Percentiles rank a stretch among this genome's conserved stretches.
These are phyloP conservation scores for Fusarium veterinarium DNA, from an alignment of 2,329 filamentous ascomycete species.

Conservation along the genomic window DNA sequence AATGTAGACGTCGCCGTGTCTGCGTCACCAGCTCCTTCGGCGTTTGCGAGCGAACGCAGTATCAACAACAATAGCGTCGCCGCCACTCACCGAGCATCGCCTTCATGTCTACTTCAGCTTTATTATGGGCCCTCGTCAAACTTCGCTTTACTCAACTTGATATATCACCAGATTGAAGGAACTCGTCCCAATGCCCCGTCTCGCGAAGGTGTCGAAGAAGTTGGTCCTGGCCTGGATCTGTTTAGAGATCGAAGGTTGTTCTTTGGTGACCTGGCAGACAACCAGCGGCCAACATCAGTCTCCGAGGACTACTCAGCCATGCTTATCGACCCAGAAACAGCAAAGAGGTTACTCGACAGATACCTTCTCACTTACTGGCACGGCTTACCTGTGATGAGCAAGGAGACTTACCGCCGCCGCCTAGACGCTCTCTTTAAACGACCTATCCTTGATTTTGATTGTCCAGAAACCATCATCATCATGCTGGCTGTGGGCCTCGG, in stretches of 20 bases:
- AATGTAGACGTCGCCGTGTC: constrained; percentile 17
- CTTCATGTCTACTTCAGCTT: constrained; percentile 56
- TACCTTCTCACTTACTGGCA: constrained; percentile 55
- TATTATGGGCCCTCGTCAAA: constrained; percentile 61
- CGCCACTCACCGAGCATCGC: constrained; percentile 57
- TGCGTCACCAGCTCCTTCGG: too few species aligned
- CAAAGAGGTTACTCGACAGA: constrained; percentile 52
- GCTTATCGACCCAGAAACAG: constrained; percentile 54
- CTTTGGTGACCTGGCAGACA: constrained; percentile 52
- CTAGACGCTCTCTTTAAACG: constrained; percentile 51
- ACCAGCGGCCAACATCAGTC: constrained; percentile 41
- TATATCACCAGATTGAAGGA: constrained; percentile 48
- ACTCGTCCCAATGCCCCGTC: constrained; percentile 35
- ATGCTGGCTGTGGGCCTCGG: constrained; percentile 52
- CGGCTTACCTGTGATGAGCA: constrained; percentile 51
- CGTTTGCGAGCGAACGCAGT: constrained; percentile 33
- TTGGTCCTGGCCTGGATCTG: constrained; percentile 46
- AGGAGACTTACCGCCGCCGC: constrained; percentile 49
- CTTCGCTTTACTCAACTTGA: constrained; percentile 54
- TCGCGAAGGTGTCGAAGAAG: constrained; percentile 45
- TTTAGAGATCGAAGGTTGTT: constrained; percentile 46
- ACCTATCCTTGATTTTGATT: constrained; percentile 48
- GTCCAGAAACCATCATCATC: constrained; percentile 51
- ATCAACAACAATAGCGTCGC: constrained; percentile 56
- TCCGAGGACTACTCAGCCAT: constrained; percentile 45